Conservation (phyloP, 139 green algal genomes). For the Tetradesmus lagerheimii region DNA sequence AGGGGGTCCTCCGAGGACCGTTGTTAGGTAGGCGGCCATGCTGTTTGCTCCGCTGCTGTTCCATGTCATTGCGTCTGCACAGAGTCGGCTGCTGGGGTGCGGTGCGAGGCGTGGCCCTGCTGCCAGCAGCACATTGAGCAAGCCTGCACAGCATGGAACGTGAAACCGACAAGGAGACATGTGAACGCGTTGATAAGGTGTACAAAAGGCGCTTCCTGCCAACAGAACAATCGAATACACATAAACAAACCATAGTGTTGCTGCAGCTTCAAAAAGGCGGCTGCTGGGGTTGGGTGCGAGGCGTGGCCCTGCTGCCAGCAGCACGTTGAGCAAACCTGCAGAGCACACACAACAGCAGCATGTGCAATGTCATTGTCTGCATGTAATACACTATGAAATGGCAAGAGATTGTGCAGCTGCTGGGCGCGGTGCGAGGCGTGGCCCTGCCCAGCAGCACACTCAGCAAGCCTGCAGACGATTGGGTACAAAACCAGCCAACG, state of each 20-base stretch:
- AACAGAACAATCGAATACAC: too few relatives aligned
- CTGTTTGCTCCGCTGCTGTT: not conserved
- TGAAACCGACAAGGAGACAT: too few relatives aligned
- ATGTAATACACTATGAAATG: too few relatives aligned
- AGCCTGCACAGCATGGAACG: not conserved
- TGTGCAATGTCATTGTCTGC: too few relatives aligned
- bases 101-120: not conserved
- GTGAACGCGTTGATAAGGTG: not conserved
- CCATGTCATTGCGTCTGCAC: not conserved
- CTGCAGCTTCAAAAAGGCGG: not conserved
- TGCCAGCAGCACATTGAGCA: constrained; percentile 21
- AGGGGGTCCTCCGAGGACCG: not conserved
- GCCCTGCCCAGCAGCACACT: too few relatives aligned
- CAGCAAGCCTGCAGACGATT: too few relatives aligned
- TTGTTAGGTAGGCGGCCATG: not conserved
- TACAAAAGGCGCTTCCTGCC: too few relatives aligned
- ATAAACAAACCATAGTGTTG: too few relatives aligned
- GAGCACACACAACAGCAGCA: too few relatives aligned
- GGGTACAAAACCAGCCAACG: too few relatives aligned
- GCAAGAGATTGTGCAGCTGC: too few relatives aligned
- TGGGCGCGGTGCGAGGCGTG: too few relatives aligned
- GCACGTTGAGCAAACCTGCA: constrained; percentile 14
- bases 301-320: not conserved
- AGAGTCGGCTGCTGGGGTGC: not conserved
- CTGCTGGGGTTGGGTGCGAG: not conserved